These are phyloP conservation scores for Coemansia sp. DNA, from an alignment of 192 early-diverging fungal genomes.

Conservation along the genomic window DNA sequence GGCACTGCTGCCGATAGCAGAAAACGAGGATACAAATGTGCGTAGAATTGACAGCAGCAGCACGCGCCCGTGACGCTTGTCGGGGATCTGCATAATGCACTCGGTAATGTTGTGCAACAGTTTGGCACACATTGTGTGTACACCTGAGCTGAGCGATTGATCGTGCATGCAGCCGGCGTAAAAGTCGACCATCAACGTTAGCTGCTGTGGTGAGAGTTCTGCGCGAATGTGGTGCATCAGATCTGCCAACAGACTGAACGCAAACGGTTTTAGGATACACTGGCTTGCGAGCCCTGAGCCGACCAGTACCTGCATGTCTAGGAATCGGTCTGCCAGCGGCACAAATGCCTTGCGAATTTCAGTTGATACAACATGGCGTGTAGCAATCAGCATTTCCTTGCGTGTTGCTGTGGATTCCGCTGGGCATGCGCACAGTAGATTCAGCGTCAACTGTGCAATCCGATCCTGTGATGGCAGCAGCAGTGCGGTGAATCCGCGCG, in stretches of 20 bases:
- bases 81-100: constrained; percentile 69
- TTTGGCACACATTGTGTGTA: constrained; percentile 97
- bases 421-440: constrained; percentile 88
- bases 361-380: constrained; percentile 90
- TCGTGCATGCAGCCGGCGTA: constrained; percentile 94
- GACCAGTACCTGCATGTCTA: constrained; percentile 92
- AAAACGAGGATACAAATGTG: constrained; percentile 66
- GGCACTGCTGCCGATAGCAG: constrained; percentile 40
- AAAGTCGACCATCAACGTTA: constrained; percentile 81
- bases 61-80: constrained; percentile 62
- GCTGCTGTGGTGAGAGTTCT: constrained; percentile 76
- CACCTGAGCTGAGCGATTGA: constrained; percentile 78
- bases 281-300: constrained; percentile 90
- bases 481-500: constrained; percentile 70
- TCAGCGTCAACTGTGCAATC: constrained; percentile 86
- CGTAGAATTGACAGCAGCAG: constrained; percentile 80
- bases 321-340: constrained; percentile 83
- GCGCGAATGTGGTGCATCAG: constrained; percentile 91
- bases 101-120: constrained; percentile 90
- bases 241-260: constrained; percentile 94
- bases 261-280: constrained; percentile 87
- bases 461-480: constrained; percentile 72
- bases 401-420: constrained; percentile 87
- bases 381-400: constrained; percentile 95
- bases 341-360: constrained; percentile 88